phyloP scores from a whole-genome alignment of 192 early-diverging fungal genomes.

The Mortierella hygrophila region DNA sequence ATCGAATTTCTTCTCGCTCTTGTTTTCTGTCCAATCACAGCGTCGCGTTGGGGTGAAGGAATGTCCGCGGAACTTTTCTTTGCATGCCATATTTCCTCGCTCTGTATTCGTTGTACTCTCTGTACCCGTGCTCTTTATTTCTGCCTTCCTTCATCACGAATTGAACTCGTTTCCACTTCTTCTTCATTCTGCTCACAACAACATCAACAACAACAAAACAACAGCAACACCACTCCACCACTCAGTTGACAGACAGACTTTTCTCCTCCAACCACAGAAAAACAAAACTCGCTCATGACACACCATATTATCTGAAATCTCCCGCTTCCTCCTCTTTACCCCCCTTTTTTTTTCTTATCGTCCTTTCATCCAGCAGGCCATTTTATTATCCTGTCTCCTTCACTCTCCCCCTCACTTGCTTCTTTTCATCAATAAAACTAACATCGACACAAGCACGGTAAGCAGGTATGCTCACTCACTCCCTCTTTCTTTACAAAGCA shows the following conservation, averaged over 20 bases:
- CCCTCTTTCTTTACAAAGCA: background rate
- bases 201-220: too few relatives aligned
- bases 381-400: background rate
- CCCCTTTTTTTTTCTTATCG: too few relatives aligned
- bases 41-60: background rate
- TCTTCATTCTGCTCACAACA: background rate
- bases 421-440: background rate
- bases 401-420: background rate
- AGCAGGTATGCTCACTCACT: background rate
- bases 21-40: background rate
- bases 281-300: background rate
- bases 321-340: background rate
- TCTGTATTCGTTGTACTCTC: background rate
- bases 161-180: background rate
- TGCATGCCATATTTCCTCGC: background rate
- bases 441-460: background rate
- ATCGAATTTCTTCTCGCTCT: background rate
- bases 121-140: background rate
- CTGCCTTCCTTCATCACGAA: background rate
- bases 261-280: background rate
- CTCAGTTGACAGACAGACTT: background rate
- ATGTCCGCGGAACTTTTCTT: constrained; percentile 4
- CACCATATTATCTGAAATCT: background rate
- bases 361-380: too few relatives aligned
- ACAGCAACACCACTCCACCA: background rate